Percentiles rank a stretch among this genome's conserved stretches.
Conservation (phyloP, 2,329 filamentous ascomycete genomes). For the Phialophora chinensis region DNA sequence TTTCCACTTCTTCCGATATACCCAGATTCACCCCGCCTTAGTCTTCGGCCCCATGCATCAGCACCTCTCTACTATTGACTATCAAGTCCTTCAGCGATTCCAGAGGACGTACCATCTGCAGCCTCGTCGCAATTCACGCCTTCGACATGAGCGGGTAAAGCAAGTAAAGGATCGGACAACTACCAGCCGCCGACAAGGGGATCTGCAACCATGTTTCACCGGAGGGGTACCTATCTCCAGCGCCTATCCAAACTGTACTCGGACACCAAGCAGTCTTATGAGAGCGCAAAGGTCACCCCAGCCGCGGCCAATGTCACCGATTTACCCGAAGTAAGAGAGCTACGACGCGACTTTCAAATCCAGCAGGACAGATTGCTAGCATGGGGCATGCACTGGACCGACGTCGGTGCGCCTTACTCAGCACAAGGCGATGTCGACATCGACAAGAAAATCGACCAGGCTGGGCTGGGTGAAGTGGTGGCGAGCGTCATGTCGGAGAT, state of each 20-base stretch:
- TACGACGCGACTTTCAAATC: slow-evolving; percentile 66
- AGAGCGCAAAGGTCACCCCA: slow-evolving; percentile 58
- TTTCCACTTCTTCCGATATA: slow-evolving; percentile 29
- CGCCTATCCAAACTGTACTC: slow-evolving; percentile 65
- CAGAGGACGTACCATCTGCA: not conserved
- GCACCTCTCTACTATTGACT: not conserved
- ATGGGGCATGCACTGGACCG: slow-evolving; percentile 71
- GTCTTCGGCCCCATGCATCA: slow-evolving; percentile 10
- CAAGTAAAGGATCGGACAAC: not conserved
- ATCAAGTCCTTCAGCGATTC: slow-evolving; percentile 5
- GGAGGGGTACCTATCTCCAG: slow-evolving; percentile 31
- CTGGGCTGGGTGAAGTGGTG: slow-evolving; percentile 68
- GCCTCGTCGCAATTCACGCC: not conserved
- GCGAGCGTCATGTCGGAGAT: slow-evolving; percentile 69
- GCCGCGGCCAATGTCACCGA: slow-evolving; percentile 50
- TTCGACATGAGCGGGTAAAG: slow-evolving; percentile 11
- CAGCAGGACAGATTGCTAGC: slow-evolving; percentile 68
- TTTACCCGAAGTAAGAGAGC: slow-evolving; percentile 60
- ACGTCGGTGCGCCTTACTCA: slow-evolving; percentile 49
- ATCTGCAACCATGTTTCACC: slow-evolving; percentile 32
- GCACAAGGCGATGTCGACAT: slow-evolving; percentile 54
- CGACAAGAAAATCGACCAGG: slow-evolving; percentile 66
- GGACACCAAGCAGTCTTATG: slow-evolving; percentile 67
- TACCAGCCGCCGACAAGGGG: not conserved
- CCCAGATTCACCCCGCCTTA: slow-evolving; percentile 26